Conservation (phyloP, 192 early-diverging fungal genomes). For the Coemansia sp. region DNA sequence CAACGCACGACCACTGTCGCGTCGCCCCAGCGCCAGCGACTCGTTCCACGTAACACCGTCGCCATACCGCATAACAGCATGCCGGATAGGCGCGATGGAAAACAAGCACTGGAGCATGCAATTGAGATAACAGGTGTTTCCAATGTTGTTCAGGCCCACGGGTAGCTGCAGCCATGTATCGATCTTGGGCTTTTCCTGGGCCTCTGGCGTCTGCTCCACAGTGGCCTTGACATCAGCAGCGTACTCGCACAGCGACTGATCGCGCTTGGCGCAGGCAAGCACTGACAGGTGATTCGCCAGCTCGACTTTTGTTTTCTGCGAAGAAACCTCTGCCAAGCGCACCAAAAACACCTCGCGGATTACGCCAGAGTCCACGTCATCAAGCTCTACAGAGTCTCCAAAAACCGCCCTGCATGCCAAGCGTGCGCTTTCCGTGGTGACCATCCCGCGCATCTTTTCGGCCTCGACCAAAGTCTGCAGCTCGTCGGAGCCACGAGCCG, state of each 20-base stretch:
- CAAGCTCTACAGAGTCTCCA: constrained; percentile 43
- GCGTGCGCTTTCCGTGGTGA: constrained; percentile 41
- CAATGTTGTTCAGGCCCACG: constrained; percentile 77
- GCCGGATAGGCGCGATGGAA: constrained; percentile 63
- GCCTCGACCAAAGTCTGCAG: constrained; percentile 54
- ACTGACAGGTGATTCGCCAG: constrained; percentile 29
- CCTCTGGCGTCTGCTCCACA: constrained; percentile 2
- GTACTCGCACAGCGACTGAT: constrained; percentile 25
- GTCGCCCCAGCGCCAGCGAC: constrained; percentile 22
- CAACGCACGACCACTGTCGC: constrained; percentile 35
- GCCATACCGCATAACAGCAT: constrained; percentile 58
- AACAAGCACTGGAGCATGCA: constrained; percentile 79
- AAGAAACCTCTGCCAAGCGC: constrained; percentile 19
- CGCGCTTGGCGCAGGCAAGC: constrained; percentile 26
- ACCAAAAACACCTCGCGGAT: constrained; percentile 39
- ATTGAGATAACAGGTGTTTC: constrained; percentile 90
- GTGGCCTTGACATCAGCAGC: constrained; percentile 20
- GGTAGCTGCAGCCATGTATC: constrained; percentile 57
- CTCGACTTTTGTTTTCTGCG: constrained; percentile 35
- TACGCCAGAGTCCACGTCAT: constrained; percentile 28
- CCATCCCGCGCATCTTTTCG: constrained; percentile 59
- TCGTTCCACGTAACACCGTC: constrained; percentile 54
- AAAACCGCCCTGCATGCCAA: constrained; percentile 52
- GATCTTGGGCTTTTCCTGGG: constrained; percentile 14
- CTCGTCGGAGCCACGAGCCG: constrained; percentile 31